Evolutionary conservation across 2,329 filamentous ascomycete genomes (phyloP).

Genomic region (Laburnicola sp.): DNA sequence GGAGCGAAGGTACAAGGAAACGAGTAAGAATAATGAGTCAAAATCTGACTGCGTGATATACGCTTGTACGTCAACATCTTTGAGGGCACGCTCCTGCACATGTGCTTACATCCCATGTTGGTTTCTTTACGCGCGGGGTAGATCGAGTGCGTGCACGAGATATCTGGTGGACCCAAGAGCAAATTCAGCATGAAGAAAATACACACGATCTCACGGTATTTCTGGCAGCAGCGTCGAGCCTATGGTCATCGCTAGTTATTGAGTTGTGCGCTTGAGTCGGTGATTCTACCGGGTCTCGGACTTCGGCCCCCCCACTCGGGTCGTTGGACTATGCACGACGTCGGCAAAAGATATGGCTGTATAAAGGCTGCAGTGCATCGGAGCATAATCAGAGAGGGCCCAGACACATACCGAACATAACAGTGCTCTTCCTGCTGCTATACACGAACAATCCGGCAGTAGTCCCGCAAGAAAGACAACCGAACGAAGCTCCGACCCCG

Average conservation of each 20-base stretch:
- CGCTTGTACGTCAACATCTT: no score
- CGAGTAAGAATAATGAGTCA: no score
- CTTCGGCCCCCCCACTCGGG: constrained; percentile 13
- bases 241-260: no score
- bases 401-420: background rate
- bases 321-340: background rate
- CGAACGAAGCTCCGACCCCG: background rate
- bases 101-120: no score
- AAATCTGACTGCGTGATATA: no score
- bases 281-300: constrained; percentile 6
- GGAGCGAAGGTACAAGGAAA: no score
- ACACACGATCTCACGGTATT: background rate
- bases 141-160: no score
- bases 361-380: constrained; percentile 1
- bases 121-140: no score
- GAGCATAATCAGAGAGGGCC: background rate
- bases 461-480: background rate
- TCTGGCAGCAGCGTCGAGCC: background rate
- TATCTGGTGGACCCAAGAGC: no score
- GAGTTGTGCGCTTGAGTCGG: no score
- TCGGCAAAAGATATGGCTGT: background rate
- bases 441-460: background rate
- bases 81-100: no score
- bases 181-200: no score
- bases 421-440: background rate